phyloP scores from a whole-genome alignment of 768 basidiomycete genomes.

The Russula brevipes region DNA sequence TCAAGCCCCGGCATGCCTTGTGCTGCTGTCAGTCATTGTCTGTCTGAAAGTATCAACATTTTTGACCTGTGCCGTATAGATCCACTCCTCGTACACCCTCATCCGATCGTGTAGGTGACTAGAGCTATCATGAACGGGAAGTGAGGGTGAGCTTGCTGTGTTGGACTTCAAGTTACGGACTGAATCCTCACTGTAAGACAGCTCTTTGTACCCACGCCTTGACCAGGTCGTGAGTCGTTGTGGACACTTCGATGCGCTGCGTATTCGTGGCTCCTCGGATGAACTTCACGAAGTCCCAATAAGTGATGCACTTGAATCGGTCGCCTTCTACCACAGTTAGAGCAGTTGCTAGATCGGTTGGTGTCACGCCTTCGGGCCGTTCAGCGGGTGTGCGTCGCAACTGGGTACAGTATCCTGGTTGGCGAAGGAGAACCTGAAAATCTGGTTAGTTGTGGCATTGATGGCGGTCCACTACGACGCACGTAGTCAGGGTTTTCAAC shows the following conservation, averaged over 20 bases:
- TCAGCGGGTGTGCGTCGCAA: not conserved
- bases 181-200: not conserved
- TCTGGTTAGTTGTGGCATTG: not conserved
- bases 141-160: not conserved
- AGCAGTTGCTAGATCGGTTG: conserved; percentile 8
- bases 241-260: conserved; percentile 9
- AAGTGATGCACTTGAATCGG: conserved; percentile 9
- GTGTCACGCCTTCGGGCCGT: not conserved
- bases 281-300: conserved; percentile 20
- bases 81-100: conserved; percentile 7
- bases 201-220: conserved; percentile 1
- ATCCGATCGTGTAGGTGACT: not conserved
- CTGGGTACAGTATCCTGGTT: not conserved
- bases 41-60: not conserved
- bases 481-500: conserved; percentile 2
- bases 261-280: not conserved
- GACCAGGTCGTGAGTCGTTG: conserved; percentile 3
- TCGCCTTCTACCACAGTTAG: conserved; percentile 5
- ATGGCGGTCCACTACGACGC: not conserved
- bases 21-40: not conserved
- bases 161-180: not conserved
- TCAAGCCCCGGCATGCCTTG: conserved; percentile 3
- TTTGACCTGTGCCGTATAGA: conserved; percentile 11
- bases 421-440: conserved; percentile 7
- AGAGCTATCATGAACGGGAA: not conserved